Conservation (phyloP, 441 rosid species). For the Metrosideros polymorpha region DNA sequence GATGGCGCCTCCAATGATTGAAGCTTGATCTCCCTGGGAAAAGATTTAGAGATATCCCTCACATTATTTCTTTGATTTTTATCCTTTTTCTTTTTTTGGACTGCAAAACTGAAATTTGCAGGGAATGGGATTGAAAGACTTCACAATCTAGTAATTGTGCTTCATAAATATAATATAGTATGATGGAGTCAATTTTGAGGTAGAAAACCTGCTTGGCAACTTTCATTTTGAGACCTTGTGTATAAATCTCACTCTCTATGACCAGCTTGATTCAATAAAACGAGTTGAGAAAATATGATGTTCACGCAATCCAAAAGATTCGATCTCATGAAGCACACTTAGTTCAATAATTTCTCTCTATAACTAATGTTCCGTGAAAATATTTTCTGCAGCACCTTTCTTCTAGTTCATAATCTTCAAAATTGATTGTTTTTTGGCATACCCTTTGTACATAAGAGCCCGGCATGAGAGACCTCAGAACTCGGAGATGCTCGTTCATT, state of each 20-base stretch:
- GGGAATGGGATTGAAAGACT: not conserved
- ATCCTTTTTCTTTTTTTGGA: not conserved
- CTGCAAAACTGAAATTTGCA: not conserved
- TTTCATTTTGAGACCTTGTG: not conserved
- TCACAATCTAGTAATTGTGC: not conserved
- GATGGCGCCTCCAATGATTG: constrained; percentile 8
- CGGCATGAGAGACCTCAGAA: constrained; percentile 86
- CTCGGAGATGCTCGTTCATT: constrained; percentile 90
- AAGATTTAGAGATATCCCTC: not conserved
- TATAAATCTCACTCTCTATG: not conserved
- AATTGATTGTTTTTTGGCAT: not conserved
- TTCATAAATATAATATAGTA: not conserved
- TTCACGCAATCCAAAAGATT: not conserved
- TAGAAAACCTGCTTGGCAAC: not conserved
- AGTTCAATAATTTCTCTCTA: not conserved
- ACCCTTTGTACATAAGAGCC: constrained; percentile 91
- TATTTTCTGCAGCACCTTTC: not conserved
- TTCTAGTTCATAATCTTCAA: not conserved
- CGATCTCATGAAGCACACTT: not conserved
- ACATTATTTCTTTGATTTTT: not conserved
- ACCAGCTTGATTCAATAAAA: not conserved
- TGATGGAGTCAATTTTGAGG: not conserved
- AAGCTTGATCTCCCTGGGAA: constrained; percentile 12
- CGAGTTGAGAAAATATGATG: not conserved
- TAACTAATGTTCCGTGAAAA: not conserved